phyloP scores from a whole-genome alignment of 352 stramenopile species.

The Globisporangium echinulatum region DNA sequence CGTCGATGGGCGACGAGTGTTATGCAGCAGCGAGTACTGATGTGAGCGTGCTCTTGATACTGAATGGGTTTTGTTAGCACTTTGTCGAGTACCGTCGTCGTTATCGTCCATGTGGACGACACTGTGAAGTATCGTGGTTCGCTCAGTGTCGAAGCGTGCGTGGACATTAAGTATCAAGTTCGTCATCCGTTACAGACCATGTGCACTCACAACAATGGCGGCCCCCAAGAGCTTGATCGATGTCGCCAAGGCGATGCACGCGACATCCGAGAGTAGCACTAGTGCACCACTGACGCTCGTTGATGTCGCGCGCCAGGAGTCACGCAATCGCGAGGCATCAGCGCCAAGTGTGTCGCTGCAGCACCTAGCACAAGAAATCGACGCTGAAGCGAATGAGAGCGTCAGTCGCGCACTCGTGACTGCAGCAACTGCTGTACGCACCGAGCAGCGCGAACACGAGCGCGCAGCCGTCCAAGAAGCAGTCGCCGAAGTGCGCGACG shows the following conservation, averaged over 20 bases:
- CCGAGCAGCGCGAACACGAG: constrained; percentile 21
- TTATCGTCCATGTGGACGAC: no score
- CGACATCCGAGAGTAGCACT: neutral
- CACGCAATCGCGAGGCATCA: neutral
- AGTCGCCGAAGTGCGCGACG: constrained; percentile 15
- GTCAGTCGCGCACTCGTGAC: constrained; percentile 28
- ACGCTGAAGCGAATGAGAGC: constrained; percentile 28
- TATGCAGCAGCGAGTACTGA: no score
- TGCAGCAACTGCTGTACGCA: constrained; percentile 33
- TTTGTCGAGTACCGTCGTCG: no score
- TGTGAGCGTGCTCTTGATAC: no score
- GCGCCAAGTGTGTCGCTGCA: constrained; percentile 13
- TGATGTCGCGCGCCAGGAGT: constrained; percentile 34
- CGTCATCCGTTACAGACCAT: neutral
- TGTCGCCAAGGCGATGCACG: constrained; percentile 43
- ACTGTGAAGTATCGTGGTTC: no score
- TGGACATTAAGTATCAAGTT: neutral
- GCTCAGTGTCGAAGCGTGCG: no score
- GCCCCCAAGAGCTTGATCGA: constrained; percentile 32
- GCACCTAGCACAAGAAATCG: constrained; percentile 43
- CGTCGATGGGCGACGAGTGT: no score
- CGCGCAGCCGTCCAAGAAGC: constrained; percentile 18
- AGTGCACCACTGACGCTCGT: constrained; percentile 26
- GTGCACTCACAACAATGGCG: neutral
- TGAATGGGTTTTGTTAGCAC: no score